Evolutionary conservation across 2,329 filamentous ascomycete species (phyloP).

Genomic region (Fusarium sp.): DNA sequence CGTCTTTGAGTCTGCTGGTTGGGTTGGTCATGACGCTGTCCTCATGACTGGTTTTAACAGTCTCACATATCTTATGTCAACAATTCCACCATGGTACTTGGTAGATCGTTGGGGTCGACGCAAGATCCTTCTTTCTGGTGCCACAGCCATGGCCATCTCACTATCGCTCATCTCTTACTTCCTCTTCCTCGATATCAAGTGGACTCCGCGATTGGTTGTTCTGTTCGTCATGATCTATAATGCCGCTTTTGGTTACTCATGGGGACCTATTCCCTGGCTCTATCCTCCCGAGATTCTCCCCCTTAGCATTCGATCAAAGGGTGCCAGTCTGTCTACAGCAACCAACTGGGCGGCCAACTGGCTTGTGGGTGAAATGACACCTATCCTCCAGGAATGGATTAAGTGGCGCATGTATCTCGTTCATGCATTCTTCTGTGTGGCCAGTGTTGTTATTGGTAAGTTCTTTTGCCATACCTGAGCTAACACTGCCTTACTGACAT

Average conservation of each 20-base stretch:
- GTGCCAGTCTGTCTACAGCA: constrained; percentile 93
- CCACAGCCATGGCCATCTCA: constrained; percentile 87
- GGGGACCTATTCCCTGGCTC: constrained; percentile 98
- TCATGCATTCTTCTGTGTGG: constrained; percentile 95
- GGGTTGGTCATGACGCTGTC: constrained; percentile 88
- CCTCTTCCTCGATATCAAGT: constrained; percentile 82
- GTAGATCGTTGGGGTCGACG: constrained; percentile 93
- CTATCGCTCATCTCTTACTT: constrained; percentile 94
- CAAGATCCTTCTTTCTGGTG: constrained; percentile 88
- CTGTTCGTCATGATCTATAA: constrained; percentile 99
- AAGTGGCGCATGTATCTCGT: constrained; percentile 94
- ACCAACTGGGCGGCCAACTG: constrained; percentile 99
- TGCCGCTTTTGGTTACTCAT: constrained; percentile 91
- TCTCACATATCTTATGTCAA: constrained; percentile 87
- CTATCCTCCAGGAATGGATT: constrained; percentile 90
- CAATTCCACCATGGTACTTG: constrained; percentile 95
- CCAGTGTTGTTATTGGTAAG: constrained; percentile 95
- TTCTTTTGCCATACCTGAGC: constrained; percentile 43
- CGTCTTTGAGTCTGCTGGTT: constrained; percentile 97
- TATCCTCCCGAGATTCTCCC: constrained; percentile 99
- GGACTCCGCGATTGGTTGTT: constrained; percentile 86
- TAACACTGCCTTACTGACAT: constrained; percentile 12
- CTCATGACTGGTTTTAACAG: constrained; percentile 98
- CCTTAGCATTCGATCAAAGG: constrained; percentile 95
- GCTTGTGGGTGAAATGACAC: constrained; percentile 95